Evolutionary conservation across 2,329 filamentous ascomycete genomes (phyloP).

Genomic region (Trichoderma semiorbis): DNA sequence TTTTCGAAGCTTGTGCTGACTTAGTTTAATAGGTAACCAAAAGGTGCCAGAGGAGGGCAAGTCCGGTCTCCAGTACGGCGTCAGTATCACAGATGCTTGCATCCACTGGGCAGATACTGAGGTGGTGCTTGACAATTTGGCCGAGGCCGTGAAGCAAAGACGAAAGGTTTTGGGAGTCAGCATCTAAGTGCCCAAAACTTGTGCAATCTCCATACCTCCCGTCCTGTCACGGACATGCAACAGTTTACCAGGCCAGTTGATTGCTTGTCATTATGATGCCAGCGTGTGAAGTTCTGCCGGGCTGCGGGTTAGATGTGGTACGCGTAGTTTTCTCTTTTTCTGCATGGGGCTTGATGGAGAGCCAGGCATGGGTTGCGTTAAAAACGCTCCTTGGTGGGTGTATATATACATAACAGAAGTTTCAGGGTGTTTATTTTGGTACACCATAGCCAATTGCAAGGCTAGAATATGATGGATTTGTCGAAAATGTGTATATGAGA

Average conservation of each 20-base stretch:
- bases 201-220: neutral
- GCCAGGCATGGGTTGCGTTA: neutral
- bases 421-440: neutral
- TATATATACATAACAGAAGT: conserved; percentile 4
- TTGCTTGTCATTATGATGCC: neutral
- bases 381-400: neutral
- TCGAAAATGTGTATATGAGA: neutral
- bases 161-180: conserved; percentile 44
- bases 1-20: conserved; percentile 26
- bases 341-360: neutral
- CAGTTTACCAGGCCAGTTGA: neutral
- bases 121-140: conserved; percentile 70
- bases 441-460: neutral
- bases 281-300: neutral
- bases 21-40: conserved; percentile 61
- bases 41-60: conserved; percentile 88
- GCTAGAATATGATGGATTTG: neutral
- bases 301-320: neutral
- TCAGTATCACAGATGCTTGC: conserved; percentile 96
- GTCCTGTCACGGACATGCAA: neutral
- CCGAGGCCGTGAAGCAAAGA: conserved; percentile 73
- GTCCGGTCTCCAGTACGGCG: conserved; percentile 81
- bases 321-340: neutral
- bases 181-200: neutral
- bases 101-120: conserved; percentile 93